phyloP scores from a whole-genome alignment of 2,329 filamentous ascomycete species.

The Diplodia scrobiculata region DNA sequence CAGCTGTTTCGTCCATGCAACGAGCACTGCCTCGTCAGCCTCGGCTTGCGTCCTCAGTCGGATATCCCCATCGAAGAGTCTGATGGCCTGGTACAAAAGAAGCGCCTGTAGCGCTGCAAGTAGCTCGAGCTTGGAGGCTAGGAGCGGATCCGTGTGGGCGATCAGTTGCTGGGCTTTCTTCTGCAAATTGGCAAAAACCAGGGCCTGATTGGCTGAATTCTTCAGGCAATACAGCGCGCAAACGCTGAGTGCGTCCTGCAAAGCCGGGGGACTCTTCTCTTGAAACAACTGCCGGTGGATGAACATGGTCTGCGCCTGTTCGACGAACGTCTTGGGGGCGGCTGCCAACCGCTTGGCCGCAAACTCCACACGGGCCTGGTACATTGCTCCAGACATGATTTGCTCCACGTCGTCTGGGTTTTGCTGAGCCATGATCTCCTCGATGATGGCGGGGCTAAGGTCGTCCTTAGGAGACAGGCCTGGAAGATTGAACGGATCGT shows the following conservation, averaged over 20 bases:
- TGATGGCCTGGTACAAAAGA: slow-evolving; percentile 37
- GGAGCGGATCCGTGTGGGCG: slow-evolving; percentile 22
- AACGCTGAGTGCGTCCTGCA: slow-evolving; percentile 33
- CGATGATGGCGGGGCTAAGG: slow-evolving; percentile 1
- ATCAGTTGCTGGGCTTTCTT: slow-evolving; percentile 30
- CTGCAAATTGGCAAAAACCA: slow-evolving; percentile 31
- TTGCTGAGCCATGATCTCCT: slow-evolving; percentile 17
- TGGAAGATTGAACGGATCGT: slow-evolving; percentile 31
- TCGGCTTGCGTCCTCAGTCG: slow-evolving; percentile 35
- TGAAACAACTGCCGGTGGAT: slow-evolving; percentile 32
- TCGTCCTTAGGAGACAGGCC: not conserved
- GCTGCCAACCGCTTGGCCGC: slow-evolving; percentile 17
- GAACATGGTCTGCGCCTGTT: slow-evolving; percentile 31
- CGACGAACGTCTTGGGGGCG: slow-evolving; percentile 31
- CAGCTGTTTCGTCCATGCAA: slow-evolving; percentile 34
- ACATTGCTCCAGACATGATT: not conserved
- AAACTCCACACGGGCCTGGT: slow-evolving; percentile 29
- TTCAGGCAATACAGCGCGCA: slow-evolving; percentile 32
- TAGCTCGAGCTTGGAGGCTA: slow-evolving; percentile 28
- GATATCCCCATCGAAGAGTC: slow-evolving; percentile 38
- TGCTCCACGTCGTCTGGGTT: not conserved
- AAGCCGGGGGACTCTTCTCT: slow-evolving; percentile 27
- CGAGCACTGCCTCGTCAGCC: slow-evolving; percentile 32
- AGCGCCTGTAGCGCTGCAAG: slow-evolving; percentile 35
- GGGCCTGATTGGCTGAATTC: slow-evolving; percentile 26